Evolutionary conservation across 2,329 filamentous ascomycete species (phyloP).

Genomic region (Epichloe typhina): DNA sequence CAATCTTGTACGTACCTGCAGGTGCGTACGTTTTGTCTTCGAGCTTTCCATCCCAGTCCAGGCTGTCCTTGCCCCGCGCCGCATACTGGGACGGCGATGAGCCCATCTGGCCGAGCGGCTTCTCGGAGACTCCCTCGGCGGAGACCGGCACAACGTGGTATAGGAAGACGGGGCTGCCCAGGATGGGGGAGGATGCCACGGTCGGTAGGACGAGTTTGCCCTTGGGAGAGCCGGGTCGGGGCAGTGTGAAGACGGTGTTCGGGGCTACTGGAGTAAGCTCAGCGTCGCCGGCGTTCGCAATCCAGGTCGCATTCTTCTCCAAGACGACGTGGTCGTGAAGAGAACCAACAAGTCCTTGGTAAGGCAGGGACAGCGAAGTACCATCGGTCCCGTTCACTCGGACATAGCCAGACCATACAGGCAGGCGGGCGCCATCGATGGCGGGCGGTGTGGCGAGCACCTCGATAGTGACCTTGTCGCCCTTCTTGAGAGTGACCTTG

Average conservation of each 20-base stretch:
- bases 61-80: not conserved
- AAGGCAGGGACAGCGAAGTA: conserved; percentile 22
- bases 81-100: not conserved
- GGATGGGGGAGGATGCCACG: too few relatives aligned
- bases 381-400: conserved; percentile 23
- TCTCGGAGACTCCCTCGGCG: too few relatives aligned
- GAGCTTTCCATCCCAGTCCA: conserved; percentile 27
- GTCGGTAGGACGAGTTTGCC: too few relatives aligned
- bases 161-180: too few relatives aligned
- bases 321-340: conserved; percentile 4
- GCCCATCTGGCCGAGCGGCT: not conserved
- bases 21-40: conserved; percentile 26
- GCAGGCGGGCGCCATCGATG: conserved; percentile 19
- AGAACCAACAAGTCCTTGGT: conserved; percentile 21
- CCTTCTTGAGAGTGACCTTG: not conserved
- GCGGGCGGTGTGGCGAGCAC: conserved; percentile 22
- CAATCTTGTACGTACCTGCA: conserved; percentile 29
- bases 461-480: not conserved
- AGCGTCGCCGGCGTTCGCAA: not conserved
- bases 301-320: not conserved
- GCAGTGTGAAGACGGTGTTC: not conserved
- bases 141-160: too few relatives aligned
- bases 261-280: not conserved
- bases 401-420: conserved; percentile 31
- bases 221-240: not conserved